Conservation (phyloP, 2,329 filamentous ascomycete genomes). For the Shiraia sp. region DNA sequence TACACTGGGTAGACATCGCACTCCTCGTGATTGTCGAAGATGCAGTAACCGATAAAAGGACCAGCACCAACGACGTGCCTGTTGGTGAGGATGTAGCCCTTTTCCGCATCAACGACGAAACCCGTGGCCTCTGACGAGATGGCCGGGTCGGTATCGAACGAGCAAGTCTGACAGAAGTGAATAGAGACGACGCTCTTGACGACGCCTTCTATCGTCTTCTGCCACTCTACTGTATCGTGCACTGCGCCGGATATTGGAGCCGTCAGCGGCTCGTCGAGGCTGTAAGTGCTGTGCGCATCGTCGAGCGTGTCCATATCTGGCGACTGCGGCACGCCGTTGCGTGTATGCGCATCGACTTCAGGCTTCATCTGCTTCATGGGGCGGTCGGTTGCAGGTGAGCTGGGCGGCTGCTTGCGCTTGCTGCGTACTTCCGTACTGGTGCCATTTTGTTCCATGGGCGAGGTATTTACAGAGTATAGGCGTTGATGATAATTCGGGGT, state of each 20-base stretch:
- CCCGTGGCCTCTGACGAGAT: conserved; percentile 94
- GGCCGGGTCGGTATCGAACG: conserved; percentile 95
- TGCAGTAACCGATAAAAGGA: conserved; percentile 96
- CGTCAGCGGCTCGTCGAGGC: conserved; percentile 48
- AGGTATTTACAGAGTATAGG: conserved; percentile 5
- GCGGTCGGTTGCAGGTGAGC: conserved; percentile 51
- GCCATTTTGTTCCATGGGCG: conserved; percentile 55
- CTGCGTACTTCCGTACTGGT: conserved; percentile 38
- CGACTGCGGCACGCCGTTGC: conserved; percentile 33
- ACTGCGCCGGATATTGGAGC: conserved; percentile 49
- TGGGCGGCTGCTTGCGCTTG: conserved; percentile 61
- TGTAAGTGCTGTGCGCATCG: conserved; percentile 36
- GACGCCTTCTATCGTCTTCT: conserved; percentile 90
- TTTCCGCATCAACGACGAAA: conserved; percentile 94
- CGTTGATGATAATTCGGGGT: conserved; percentile 1
- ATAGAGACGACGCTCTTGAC: conserved; percentile 98
- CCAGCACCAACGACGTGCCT: conserved; percentile 90
- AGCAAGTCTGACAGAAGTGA: conserved; percentile 96
- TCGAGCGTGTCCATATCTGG: conserved; percentile 38
- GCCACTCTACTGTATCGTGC: conserved; percentile 82
- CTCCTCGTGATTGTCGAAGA: conserved; percentile 98
- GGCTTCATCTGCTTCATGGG: conserved; percentile 60
- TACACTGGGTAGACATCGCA: conserved; percentile 97
- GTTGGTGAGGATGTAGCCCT: conserved; percentile 67
- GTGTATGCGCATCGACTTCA: conserved; percentile 48